phyloP scores from a whole-genome alignment of 305 asterid species.

The Solanum chacoense region DNA sequence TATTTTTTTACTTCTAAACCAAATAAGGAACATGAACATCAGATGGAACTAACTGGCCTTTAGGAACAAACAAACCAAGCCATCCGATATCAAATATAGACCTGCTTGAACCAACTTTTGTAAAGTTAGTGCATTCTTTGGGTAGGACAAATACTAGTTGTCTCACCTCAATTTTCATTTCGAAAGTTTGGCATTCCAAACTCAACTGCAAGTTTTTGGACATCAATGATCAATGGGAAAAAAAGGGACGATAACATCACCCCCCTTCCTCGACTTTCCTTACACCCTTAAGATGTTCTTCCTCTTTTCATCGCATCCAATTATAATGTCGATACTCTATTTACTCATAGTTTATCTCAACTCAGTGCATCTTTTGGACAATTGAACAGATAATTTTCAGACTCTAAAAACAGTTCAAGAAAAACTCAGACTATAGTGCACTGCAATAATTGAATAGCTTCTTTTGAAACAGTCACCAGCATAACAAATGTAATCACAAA shows the following conservation, averaged over 20 bases:
- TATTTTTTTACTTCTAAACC: not conserved
- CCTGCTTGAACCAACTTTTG: not conserved
- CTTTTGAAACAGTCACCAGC: not conserved
- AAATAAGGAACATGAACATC: not conserved
- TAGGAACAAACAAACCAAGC: not conserved
- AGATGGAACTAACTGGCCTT: not conserved
- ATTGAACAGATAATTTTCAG: not conserved
- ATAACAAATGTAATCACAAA: not conserved
- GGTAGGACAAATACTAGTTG: not conserved
- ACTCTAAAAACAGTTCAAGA: not conserved
- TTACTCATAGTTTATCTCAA: not conserved
- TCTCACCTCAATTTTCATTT: not conserved
- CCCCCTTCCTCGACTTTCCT: not conserved
- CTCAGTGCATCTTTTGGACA: not conserved
- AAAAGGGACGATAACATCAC: not conserved
- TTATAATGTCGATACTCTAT: not conserved
- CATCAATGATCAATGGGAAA: not conserved
- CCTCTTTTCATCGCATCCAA: not conserved
- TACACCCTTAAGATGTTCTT: not conserved
- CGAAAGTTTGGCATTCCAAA: not conserved
- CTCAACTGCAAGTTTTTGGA: not conserved
- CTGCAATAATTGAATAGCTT: not conserved
- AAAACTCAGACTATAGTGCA: not conserved
- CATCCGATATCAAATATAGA: not conserved
- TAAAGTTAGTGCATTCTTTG: not conserved